Evolutionary conservation across 2,329 filamentous ascomycete genomes (phyloP).

Genomic region (Penicillium sp.): DNA sequence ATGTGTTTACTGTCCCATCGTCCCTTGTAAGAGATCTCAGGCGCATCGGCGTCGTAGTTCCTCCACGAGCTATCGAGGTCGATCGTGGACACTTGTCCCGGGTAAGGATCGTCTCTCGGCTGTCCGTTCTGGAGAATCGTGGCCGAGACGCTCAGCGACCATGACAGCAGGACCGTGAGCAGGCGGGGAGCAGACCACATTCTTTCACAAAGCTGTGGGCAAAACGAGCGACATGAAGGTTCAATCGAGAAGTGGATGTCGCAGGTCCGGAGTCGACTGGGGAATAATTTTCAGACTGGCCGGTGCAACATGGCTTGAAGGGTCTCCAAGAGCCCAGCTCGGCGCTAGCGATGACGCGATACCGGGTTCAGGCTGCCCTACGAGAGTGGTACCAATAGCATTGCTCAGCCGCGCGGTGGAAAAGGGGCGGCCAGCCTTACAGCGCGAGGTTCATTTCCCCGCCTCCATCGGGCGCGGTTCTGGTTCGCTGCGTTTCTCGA

Average conservation of each 20-base stretch:
- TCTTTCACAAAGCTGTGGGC: neutral
- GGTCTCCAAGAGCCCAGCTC: neutral
- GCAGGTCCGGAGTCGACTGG: neutral
- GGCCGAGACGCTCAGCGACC: constrained; percentile 32
- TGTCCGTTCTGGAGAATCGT: constrained; percentile 53
- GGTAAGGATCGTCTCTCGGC: constrained; percentile 43
- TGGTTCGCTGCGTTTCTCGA: neutral
- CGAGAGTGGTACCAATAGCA: neutral
- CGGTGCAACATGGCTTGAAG: neutral
- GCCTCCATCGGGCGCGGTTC: neutral
- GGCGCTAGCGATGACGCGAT: constrained; percentile 17
- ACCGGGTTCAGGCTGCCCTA: constrained; percentile 5
- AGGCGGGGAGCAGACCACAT: constrained; percentile 13
- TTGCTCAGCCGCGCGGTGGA: neutral
- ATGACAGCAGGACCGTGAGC: constrained; percentile 8
- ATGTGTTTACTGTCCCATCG: constrained; percentile 66
- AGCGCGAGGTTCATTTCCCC: constrained; percentile 2
- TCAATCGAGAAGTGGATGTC: neutral
- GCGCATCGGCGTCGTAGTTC: constrained; percentile 57
- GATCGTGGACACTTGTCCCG: constrained; percentile 40
- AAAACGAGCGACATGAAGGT: constrained; percentile 8
- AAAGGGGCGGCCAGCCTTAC: constrained; percentile 4
- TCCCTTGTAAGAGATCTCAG: constrained; percentile 65
- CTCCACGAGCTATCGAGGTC: constrained; percentile 45
- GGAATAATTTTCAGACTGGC: neutral